Evolutionary conservation across 441 rosid genomes (phyloP).

Genomic region (Capsella rubella): DNA sequence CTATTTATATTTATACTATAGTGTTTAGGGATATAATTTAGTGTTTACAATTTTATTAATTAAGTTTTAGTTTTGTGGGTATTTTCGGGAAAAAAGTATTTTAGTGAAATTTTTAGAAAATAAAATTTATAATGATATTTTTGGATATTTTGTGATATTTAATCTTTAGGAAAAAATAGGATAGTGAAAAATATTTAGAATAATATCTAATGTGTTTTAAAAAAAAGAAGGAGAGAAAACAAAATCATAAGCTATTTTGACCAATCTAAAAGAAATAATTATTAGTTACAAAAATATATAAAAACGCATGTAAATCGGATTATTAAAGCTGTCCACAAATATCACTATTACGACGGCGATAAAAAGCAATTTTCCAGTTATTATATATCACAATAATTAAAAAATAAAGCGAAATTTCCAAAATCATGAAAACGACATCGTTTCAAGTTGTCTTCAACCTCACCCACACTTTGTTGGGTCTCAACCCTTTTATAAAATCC

Average conservation of each 20-base stretch:
- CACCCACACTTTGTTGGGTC: conserved; percentile 38
- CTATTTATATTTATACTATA: no score
- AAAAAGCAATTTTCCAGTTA: conserved; percentile 27
- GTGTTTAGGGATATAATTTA: no score
- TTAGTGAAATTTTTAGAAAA: no score
- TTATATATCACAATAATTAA: neutral
- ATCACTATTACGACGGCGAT: conserved; percentile 43
- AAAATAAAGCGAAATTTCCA: neutral
- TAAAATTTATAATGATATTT: no score
- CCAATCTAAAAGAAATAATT: neutral
- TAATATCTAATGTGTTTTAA: neutral
- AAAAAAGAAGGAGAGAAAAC: neutral
- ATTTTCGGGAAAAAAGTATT: no score
- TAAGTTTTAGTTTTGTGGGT: no score
- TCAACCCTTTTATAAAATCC: conserved; percentile 31
- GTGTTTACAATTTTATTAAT: no score
- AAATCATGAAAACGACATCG: conserved; percentile 40
- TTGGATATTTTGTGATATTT: no score
- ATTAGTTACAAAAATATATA: neutral
- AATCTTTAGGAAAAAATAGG: no score
- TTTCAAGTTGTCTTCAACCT: conserved; percentile 44
- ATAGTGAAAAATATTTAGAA: neutral
- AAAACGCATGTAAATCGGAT: conserved; percentile 31
- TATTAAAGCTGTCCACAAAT: conserved; percentile 44
- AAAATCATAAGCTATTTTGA: conserved; percentile 16